These are phyloP conservation scores for Hyparrhenia diplandra DNA, from an alignment of 176 grass and related monocot genomes.

Conservation along the genomic window DNA sequence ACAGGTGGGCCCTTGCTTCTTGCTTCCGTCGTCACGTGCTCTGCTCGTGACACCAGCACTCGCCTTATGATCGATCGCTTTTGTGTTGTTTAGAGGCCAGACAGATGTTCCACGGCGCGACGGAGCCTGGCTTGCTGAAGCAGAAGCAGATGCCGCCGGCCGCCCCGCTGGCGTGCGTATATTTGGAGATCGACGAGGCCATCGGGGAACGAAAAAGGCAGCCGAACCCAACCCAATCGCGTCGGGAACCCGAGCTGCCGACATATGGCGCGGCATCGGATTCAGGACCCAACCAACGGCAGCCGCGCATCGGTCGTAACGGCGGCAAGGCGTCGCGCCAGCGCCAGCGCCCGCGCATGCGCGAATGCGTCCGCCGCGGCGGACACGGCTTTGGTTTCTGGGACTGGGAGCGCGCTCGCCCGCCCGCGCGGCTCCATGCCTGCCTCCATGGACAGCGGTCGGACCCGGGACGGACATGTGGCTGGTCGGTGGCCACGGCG, in stretches of 20 bases:
- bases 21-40: too few species aligned
- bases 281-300: neutral
- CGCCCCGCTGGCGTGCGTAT: neutral
- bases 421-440: neutral
- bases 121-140: neutral
- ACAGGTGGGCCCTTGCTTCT: too few species aligned
- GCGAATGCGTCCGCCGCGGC: neutral
- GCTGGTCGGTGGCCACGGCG: constrained; percentile 21
- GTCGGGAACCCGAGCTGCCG: constrained; percentile 14
- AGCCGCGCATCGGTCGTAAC: neutral
- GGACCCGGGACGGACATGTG: constrained; percentile 2
- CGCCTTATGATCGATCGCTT: too few species aligned
- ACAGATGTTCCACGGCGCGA: neutral
- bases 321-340: constrained; percentile 1
- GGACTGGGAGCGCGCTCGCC: neutral
- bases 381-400: neutral
- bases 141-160: too few species aligned
- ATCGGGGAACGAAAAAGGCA: neutral
- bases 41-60: too few species aligned
- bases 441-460: neutral
- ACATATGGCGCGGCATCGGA: constrained; percentile 23
- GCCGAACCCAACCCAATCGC: neutral
- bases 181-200: constrained; percentile 1
- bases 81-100: neutral
- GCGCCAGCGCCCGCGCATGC: neutral